These are phyloP conservation scores for Shiraia sp. DNA, from an alignment of 2,329 filamentous ascomycete genomes.

Conservation along the genomic window DNA sequence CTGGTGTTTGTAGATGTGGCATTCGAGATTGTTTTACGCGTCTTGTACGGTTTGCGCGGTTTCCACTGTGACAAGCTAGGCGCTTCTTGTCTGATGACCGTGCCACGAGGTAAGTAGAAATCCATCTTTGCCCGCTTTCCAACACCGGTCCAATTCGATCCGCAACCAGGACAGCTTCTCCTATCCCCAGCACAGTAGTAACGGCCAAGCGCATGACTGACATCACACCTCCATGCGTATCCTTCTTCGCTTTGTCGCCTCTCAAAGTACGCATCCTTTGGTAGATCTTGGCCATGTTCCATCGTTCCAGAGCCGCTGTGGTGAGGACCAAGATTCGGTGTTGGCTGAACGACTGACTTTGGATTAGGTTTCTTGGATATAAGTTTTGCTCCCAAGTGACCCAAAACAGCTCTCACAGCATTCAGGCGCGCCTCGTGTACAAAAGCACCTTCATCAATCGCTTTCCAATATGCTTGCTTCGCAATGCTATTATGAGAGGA, in stretches of 20 bases:
- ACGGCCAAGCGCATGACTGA: slow-evolving; percentile 31
- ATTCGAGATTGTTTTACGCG: background rate
- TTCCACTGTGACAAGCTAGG: slow-evolving; percentile 15
- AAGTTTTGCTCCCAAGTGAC: slow-evolving; percentile 16
- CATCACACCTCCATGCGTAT: slow-evolving; percentile 33
- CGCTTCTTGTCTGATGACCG: slow-evolving; percentile 23
- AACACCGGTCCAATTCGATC: slow-evolving; percentile 11
- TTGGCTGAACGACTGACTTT: too few relatives aligned
- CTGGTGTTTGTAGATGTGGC: background rate
- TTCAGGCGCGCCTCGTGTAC: slow-evolving; percentile 13
- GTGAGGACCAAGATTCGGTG: slow-evolving; percentile 26
- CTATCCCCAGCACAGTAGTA: slow-evolving; percentile 35
- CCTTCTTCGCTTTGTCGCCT: slow-evolving; percentile 12
- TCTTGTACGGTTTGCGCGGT: slow-evolving; percentile 23
- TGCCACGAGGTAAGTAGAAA: slow-evolving; percentile 27
- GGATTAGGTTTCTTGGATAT: slow-evolving; percentile 10
- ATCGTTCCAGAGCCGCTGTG: slow-evolving; percentile 29
- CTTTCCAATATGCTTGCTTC: slow-evolving; percentile 28
- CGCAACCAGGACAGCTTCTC: slow-evolving; percentile 28
- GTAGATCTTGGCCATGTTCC: slow-evolving; percentile 31
- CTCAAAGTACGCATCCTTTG: slow-evolving; percentile 19
- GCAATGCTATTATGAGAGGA: slow-evolving; percentile 29
- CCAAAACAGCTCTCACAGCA: slow-evolving; percentile 17
- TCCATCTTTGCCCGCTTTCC: slow-evolving; percentile 24
- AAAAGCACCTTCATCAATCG: slow-evolving; percentile 9